Base-by-base conservation (phyloP, 257 asterid genomes). In the Solanum sejunctum region DNA sequence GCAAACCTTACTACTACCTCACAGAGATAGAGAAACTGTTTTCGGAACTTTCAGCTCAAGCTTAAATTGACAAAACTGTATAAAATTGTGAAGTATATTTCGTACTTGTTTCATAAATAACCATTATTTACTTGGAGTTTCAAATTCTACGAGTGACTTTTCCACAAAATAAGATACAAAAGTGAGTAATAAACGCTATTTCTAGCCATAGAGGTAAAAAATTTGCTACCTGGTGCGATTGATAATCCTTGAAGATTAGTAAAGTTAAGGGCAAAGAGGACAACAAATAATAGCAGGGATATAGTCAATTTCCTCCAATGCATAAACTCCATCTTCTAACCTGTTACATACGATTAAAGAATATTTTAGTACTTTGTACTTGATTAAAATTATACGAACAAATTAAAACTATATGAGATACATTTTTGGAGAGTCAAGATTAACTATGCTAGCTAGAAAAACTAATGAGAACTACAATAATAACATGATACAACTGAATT, bases 251-350 rank as follows among this genome's bases (percentile, higher is more conserved):
- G 81, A 26, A 85, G 67, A 66, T 84, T 83, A 45, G 69, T 82
- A 82, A 85, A 83, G 85, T 23, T 85, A 81, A 88, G 67, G 85
- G 87, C 87, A 13, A 91, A 15, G 66, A 91, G 13, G 21, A 88
- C 45, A 73, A 52, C 17, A 41, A 51, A 7, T 43, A 90, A 69
- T 85, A 87, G 51, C 45, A 73, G 16, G 57, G 41, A 28, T 4
- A 52, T 41, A 11, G 20, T 69, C 82, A 84, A 45, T 83, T 26
- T 85, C 23, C 26, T 17, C 11, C 60, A 16, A 56, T 52, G 32
- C 18, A 26, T 18, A 17, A 7, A 67, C 26, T 49, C 82, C 88
- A 51, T 83, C 85, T 47, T 87, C 61, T 39, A 18, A 77, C 70
- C 58, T 78, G 49, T 26, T 3, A 26, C 26, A 47, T 52, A 52